Base-by-base conservation (phyloP, 495 filamentous ascomycete genomes). In the Cryomyces antarcticus region DNA sequence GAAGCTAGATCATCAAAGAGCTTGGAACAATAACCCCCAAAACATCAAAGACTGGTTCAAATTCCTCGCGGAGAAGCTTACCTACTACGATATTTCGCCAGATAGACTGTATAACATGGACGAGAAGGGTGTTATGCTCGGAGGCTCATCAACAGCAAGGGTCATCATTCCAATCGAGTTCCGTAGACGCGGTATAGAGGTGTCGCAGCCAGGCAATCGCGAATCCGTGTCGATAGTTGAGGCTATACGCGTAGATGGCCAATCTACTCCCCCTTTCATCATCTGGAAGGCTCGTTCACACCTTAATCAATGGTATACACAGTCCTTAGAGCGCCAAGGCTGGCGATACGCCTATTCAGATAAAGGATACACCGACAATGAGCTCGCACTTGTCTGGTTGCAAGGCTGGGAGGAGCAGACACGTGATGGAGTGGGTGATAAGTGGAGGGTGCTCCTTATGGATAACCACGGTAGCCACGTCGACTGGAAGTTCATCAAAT, bases 21-120 rank as follows among this genome's bases (percentile, higher is more conserved):
- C 54, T 39, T 53, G 52, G 36, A 38, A 55, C 44, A 57, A 51
- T 45, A 55, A 69, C 56, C 54, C 66, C 55, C 56, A 54, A 29
- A 43, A 51, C 33, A 57, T 62, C 41, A 7, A 39, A 1, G 45
- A 10, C 2, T 68, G 52, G 56, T 66, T 67, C 49, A 31, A 43
- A 30, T 53, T 59, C 34, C 43, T 65, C 41, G 17, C 37, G 38
- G 53, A 60, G 37, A 55, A 50, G 39, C 51, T 49, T 24, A 46
- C 41, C 10, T 53, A 66, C 44, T 58, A 66, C 43, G 49, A 52
- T 9, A 61, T 68, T 37, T 17, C 44, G n/a, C 46, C 59, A n/a
- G 48, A 58, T 17, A 58, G 67, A 54, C 57, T 60, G 35, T 64
- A 63, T 44, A 69, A 67, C 47, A 67, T 70, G 48, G 56, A 70